phyloP scores from a whole-genome alignment of 768 basidiomycete species.

The Pisolithus albus region DNA sequence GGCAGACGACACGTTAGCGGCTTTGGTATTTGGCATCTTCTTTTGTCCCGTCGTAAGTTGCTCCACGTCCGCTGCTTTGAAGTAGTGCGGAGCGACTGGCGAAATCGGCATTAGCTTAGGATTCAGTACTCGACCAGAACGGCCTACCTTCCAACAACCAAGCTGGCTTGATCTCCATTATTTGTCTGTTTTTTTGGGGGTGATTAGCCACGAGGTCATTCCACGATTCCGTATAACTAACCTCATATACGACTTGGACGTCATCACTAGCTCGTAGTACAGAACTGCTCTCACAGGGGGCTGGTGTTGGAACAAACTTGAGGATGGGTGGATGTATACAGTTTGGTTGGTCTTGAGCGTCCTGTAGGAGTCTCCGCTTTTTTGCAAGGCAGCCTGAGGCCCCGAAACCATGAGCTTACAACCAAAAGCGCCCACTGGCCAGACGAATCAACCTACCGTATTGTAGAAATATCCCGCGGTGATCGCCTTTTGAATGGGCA shows the following conservation, averaged over 20 bases:
- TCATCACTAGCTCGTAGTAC: slow-evolving; percentile 97
- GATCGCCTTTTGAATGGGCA: slow-evolving; percentile 90
- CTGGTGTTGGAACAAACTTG: slow-evolving; percentile 90
- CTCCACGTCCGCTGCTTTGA: slow-evolving; percentile 79
- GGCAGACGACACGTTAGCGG: slow-evolving; percentile 32
- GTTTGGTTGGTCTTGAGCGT: slow-evolving; percentile 96
- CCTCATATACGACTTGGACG: slow-evolving; percentile 94
- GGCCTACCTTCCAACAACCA: slow-evolving; percentile 85
- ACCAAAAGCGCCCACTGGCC: not conserved
- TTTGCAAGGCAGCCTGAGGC: slow-evolving; percentile 78
- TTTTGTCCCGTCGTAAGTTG: slow-evolving; percentile 75
- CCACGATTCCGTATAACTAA: slow-evolving; percentile 20
- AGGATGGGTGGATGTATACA: slow-evolving; percentile 95
- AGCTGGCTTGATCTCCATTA: slow-evolving; percentile 96
- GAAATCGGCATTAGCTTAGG: not conserved
- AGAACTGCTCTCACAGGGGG: slow-evolving; percentile 86
- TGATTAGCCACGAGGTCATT: not conserved
- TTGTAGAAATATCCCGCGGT: slow-evolving; percentile 96
- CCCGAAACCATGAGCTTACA: not conserved
- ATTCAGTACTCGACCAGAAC: not conserved
- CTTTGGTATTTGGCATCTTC: slow-evolving; percentile 91
- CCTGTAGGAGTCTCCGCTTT: slow-evolving; percentile 94
- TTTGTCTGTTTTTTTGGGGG: slow-evolving; percentile 47
- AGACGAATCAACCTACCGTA: slow-evolving; percentile 47
- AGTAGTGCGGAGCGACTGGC: slow-evolving; percentile 92